These are phyloP conservation scores for Boletus albobrunnescens DNA, from an alignment of 1,284 basidiomycete species.

Conservation along the genomic window DNA sequence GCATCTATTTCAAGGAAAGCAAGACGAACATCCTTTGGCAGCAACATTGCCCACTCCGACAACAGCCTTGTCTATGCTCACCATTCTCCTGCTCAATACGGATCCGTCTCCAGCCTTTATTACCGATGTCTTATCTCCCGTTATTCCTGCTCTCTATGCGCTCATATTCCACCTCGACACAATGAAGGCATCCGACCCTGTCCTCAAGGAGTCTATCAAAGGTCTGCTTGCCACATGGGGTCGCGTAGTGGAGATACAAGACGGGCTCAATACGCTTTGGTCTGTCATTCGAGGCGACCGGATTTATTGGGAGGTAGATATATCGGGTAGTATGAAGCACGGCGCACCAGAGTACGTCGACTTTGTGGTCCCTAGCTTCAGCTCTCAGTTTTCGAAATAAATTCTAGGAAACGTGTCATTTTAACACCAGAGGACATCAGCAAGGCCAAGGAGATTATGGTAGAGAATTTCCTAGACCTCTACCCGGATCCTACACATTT, in stretches of 20 bases:
- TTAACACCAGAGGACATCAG: slow-evolving; percentile 51
- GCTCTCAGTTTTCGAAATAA: slow-evolving; percentile 17
- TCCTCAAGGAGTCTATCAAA: slow-evolving; percentile 52
- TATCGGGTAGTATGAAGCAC: slow-evolving; percentile 48
- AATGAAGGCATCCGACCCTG: slow-evolving; percentile 57
- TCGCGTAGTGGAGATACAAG: slow-evolving; percentile 50
- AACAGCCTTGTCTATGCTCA: slow-evolving; percentile 45
- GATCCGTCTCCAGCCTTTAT: slow-evolving; percentile 74
- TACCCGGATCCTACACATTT: slow-evolving; percentile 71
- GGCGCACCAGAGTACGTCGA: slow-evolving; percentile 38
- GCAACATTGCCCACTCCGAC: slow-evolving; percentile 25
- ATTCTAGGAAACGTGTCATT: slow-evolving; percentile 37
- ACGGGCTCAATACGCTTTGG: slow-evolving; percentile 61
- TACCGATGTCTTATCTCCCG: slow-evolving; percentile 61
- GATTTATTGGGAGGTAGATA: slow-evolving; percentile 53
- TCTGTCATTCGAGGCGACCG: slow-evolving; percentile 52
- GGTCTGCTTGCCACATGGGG: slow-evolving; percentile 72
- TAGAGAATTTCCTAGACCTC: slow-evolving; percentile 56
- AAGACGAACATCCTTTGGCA: slow-evolving; percentile 6
- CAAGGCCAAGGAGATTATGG: slow-evolving; percentile 39
- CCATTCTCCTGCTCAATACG: slow-evolving; percentile 63
- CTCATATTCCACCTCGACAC: slow-evolving; percentile 53
- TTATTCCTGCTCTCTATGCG: slow-evolving; percentile 64
- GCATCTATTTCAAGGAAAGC: neutral
- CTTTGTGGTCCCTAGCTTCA: neutral